These are phyloP conservation scores for Plasmodium knowlesi DNA, from an alignment of 169 alveolate species.

Conservation along the genomic window DNA sequence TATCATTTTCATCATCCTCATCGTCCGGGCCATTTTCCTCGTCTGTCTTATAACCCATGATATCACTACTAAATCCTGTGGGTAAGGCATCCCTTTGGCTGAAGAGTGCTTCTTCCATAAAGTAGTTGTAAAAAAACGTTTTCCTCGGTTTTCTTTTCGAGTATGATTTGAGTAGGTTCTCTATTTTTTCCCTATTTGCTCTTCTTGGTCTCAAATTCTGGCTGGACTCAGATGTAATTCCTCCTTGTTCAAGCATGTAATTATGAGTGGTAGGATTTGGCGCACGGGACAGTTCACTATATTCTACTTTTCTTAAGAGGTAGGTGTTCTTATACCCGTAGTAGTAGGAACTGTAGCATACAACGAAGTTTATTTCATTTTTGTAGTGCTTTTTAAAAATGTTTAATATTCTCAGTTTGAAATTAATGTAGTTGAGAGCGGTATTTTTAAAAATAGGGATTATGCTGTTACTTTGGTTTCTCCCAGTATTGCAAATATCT, in stretches of 20 bases:
- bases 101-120: neutral
- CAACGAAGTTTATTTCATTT: slow-evolving; percentile 42
- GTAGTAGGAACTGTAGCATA: slow-evolving; percentile 27
- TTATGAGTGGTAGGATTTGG: slow-evolving; percentile 2
- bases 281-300: neutral
- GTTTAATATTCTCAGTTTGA: slow-evolving; percentile 2
- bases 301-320: slow-evolving; percentile 19
- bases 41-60: neutral
- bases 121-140: slow-evolving; percentile 10
- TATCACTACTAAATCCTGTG: neutral
- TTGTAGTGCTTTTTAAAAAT: slow-evolving; percentile 17
- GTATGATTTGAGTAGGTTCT: neutral
- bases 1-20: neutral
- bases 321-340: slow-evolving; percentile 15
- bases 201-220: neutral
- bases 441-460: slow-evolving; percentile 23
- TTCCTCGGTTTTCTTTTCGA: slow-evolving; percentile 2
- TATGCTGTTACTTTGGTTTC: neutral
- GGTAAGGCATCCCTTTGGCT: neutral
- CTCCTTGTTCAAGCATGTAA: slow-evolving; percentile 13
- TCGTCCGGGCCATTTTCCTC: neutral
- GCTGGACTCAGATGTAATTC: slow-evolving; percentile 4
- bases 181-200: neutral
- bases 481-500: slow-evolving; percentile 29
- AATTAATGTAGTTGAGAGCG: neutral